Base-by-base conservation (phyloP, 108 stramenopile species). In the Nitzschia sp. region DNA sequence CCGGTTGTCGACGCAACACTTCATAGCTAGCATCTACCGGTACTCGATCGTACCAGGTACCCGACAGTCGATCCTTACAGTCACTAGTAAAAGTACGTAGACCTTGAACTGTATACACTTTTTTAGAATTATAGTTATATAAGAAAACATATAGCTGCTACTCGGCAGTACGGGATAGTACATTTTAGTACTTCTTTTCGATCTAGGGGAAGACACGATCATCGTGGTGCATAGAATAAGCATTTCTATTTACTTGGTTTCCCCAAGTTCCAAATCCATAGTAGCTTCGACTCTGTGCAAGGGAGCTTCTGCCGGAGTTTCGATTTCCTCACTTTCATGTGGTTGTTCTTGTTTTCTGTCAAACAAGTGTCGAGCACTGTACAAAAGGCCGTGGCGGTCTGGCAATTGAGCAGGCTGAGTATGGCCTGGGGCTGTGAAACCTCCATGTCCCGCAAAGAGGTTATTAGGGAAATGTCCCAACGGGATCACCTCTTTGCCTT, bases 401-500 rank as follows among this genome's bases (percentile, higher is more conserved):
- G 27, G 23, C 27, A 57, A 5, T 8, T n/a, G 56, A 18, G 56
- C 29, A 8, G 56, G 56, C 9, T 57, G 56, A 28, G 30, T 57
- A 6, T 42, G 60, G 2, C 60, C 60, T 18, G 60, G 36, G 3
- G 60, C 60, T 42, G 35, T 33, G n/a, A 61, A 61, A 3, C 24
- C 34, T 61, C 60, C 34, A 61, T 42, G 56, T 4, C 26, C 29
- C 11, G n/a, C 3, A 57, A 57, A 57, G 56, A 17, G 29, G 30
- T 57, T 57, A 28, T 24, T 6, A 4, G 27, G 15, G 30, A 74
- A 78, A 19, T 66, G 56, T 48, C 78, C 78, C 31, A 79, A 47
- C 11, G 79, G 79, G 4, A 80, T 71, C 23, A 75, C 29, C 49
- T 80, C 79, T 34, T 34, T 45, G 28, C 79, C 79, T 34, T 75